Conservation (phyloP, 352 stramenopile genomes). For the Phytophthora sansomeana region DNA sequence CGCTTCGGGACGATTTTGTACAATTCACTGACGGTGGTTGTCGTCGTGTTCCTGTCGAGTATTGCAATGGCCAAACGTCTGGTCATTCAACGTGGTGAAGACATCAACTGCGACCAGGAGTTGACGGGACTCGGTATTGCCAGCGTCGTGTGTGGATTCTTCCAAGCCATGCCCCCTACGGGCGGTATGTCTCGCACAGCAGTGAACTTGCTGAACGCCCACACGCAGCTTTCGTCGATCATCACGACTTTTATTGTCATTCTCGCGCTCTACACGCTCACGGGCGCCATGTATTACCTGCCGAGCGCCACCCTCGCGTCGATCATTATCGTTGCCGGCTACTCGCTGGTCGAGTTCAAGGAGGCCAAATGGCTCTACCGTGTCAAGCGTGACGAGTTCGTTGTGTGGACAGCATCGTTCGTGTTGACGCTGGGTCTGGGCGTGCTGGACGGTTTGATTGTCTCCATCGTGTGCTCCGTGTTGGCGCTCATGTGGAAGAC, state of each 20-base stretch:
- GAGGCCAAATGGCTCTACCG: constrained; percentile 87
- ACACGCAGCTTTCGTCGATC: constrained; percentile 86
- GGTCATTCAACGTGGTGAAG: constrained; percentile 70
- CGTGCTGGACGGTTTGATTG: constrained; percentile 55
- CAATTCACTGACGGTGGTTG: constrained; percentile 70
- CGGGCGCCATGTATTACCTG: constrained; percentile 85
- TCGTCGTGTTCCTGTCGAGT: constrained; percentile 91
- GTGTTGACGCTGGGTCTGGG: constrained; percentile 56
- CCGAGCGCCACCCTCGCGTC: constrained; percentile 78
- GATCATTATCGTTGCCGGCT: constrained; percentile 92
- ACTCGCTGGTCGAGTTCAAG: constrained; percentile 87
- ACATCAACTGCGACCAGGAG: constrained; percentile 82
- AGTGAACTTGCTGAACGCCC: constrained; percentile 88
- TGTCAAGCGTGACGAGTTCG: constrained; percentile 64
- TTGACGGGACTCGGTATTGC: constrained; percentile 86
- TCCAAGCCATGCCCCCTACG: constrained; percentile 89
- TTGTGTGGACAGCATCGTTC: constrained; percentile 61
- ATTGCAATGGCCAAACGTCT: constrained; percentile 91
- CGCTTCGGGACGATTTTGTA: constrained; percentile 59
- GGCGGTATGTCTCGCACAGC: constrained; percentile 87
- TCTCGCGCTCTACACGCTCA: constrained; percentile 86
- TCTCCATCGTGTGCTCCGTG: constrained; percentile 63
- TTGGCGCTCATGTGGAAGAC: constrained; percentile 68
- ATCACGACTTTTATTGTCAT: constrained; percentile 86
- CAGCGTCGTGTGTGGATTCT: constrained; percentile 87